Evolutionary conservation across 495 filamentous ascomycete genomes (phyloP).

Genomic region (Aspergillus haitiensis): DNA sequence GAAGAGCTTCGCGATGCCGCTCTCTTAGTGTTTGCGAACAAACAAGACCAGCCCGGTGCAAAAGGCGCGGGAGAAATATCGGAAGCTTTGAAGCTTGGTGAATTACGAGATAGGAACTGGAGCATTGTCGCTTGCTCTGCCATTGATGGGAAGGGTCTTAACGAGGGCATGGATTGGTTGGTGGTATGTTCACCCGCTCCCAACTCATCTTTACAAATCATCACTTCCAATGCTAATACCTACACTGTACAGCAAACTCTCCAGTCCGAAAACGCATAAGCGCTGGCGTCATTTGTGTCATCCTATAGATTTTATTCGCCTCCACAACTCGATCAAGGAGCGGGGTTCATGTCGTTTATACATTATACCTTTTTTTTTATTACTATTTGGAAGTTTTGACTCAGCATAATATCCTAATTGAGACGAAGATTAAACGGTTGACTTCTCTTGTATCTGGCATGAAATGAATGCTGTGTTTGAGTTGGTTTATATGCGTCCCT

Average conservation of each 20-base stretch:
- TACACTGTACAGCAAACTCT: slow-evolving; percentile 43
- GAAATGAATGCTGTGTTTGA: slow-evolving; percentile 1
- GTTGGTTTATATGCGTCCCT: slow-evolving; percentile 2
- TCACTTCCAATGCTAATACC: slow-evolving; percentile 16
- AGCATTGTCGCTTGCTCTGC: slow-evolving; percentile 97
- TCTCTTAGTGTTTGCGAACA: slow-evolving; percentile 95
- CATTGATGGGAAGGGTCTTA: slow-evolving; percentile 89
- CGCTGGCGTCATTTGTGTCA: slow-evolving; percentile 36
- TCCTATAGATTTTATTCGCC: slow-evolving; percentile 42
- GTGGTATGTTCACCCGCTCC: slow-evolving; percentile 63
- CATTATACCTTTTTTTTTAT: slow-evolving; percentile 36
- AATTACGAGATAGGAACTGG: slow-evolving; percentile 95
- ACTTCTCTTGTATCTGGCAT: slow-evolving; percentile 16
- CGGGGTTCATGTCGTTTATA: slow-evolving; percentile 39
- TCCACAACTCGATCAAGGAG: slow-evolving; percentile 15
- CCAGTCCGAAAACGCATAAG: slow-evolving; percentile 50
- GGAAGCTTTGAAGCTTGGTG: slow-evolving; percentile 84
- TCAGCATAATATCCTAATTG: slow-evolving; percentile 46
- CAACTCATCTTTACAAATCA: background rate
- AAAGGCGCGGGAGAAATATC: slow-evolving; percentile 96
- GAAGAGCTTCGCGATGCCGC: slow-evolving; percentile 93
- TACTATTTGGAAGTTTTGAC: slow-evolving; percentile 23
- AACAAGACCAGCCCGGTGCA: slow-evolving; percentile 96
- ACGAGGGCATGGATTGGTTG: slow-evolving; percentile 98
- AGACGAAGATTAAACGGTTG: slow-evolving; percentile 19